Conservation (phyloP, 2,329 filamentous ascomycete genomes). For the Fusarium palustre region DNA sequence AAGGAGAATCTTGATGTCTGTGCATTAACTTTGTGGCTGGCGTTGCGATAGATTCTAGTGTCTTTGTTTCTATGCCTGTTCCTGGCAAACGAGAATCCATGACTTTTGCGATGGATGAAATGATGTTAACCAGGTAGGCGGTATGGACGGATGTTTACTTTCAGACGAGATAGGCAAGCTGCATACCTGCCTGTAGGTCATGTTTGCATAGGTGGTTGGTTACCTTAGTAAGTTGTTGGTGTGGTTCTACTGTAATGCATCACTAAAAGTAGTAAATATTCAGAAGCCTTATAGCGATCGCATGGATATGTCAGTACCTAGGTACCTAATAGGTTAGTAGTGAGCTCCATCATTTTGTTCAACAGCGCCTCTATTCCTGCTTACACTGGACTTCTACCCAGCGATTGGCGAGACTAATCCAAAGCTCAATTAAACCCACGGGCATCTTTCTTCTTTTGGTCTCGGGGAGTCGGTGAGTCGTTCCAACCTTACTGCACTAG, state of each 20-base stretch:
- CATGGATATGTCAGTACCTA: neutral
- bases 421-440: constrained; percentile 6
- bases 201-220: neutral
- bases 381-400: constrained; percentile 13
- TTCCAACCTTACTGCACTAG: constrained; percentile 2
- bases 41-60: constrained; percentile 26
- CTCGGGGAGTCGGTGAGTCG: constrained; percentile 12
- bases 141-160: constrained; percentile 34
- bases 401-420: constrained; percentile 24
- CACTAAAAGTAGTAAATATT: neutral
- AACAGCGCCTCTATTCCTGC: constrained; percentile 4
- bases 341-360: neutral
- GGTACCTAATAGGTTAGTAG: no score
- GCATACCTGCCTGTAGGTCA: neutral
- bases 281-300: constrained; percentile 3
- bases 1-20: constrained; percentile 1
- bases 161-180: constrained; percentile 11
- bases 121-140: no score
- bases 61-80: neutral
- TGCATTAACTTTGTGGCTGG: constrained; percentile 25
- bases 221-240: neutral
- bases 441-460: constrained; percentile 1
- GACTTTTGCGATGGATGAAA: neutral
- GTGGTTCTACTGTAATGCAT: neutral
- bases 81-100: neutral